These are phyloP conservation scores for Fraxinus dipetala DNA, from an alignment of 305 asterid genomes.

Conservation along the genomic window DNA sequence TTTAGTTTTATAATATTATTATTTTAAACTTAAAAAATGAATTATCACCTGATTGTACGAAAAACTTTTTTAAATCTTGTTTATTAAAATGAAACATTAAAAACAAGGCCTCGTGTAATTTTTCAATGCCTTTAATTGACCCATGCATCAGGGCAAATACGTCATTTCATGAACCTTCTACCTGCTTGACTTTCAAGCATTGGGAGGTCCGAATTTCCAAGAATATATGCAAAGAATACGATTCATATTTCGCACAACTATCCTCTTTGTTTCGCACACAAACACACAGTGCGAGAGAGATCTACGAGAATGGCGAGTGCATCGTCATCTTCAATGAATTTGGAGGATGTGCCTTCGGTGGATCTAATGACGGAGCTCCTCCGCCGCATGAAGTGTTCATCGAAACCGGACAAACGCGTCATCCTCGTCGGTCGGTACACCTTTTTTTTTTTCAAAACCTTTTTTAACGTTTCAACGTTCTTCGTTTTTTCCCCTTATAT, in stretches of 20 bases:
- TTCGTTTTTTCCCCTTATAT: neutral
- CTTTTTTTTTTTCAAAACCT: no score
- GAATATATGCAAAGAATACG: neutral
- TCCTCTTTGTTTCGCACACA: neutral
- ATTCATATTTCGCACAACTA: neutral
- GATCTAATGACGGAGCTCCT: constrained; percentile 73
- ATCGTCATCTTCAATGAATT: constrained; percentile 18
- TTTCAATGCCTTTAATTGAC: neutral
- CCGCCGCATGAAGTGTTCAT: constrained; percentile 63
- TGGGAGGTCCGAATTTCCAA: neutral
- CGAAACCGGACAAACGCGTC: constrained; percentile 70
- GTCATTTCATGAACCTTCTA: neutral
- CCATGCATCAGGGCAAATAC: neutral
- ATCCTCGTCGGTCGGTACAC: constrained; percentile 50
- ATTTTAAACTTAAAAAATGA: no score
- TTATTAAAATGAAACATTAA: no score
- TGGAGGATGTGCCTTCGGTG: constrained; percentile 59
- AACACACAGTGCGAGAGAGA: neutral
- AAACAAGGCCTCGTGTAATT: no score
- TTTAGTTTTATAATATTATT: no score
- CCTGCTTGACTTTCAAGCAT: neutral
- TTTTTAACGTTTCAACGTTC: neutral
- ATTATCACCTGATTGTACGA: no score
- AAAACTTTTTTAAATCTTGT: no score
- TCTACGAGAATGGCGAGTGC: neutral